Percentiles rank a stretch among this genome's conserved stretches.
Evolutionary conservation across 2,329 filamentous ascomycete genomes (phyloP).

Genomic region (Venturia asperata): DNA sequence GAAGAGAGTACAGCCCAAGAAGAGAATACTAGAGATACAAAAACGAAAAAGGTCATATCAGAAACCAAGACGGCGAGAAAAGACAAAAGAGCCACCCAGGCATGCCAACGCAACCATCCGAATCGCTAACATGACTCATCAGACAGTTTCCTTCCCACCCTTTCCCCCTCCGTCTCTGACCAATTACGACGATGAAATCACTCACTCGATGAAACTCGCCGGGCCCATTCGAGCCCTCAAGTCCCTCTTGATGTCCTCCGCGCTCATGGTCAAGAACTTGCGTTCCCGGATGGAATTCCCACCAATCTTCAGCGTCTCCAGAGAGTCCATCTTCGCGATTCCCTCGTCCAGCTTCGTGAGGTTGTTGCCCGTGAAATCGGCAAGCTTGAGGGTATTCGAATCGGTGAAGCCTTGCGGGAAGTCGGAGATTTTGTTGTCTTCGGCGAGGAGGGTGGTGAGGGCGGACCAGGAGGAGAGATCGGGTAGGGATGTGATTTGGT

Average conservation of each 20-base stretch:
- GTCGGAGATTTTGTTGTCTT: constrained; percentile 70
- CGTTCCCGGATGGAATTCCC: constrained; percentile 90
- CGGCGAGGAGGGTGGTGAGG: constrained; percentile 65
- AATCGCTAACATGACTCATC: constrained; percentile 14
- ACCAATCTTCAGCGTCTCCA: constrained; percentile 67
- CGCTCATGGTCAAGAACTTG: constrained; percentile 73
- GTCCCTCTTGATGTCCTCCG: constrained; percentile 71
- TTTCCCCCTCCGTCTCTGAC: neutral
- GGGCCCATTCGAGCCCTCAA: constrained; percentile 61
- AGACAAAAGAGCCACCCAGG: neutral
- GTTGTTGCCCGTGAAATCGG: constrained; percentile 80
- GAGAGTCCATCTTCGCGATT: constrained; percentile 69
- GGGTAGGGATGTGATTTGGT: constrained; percentile 67
- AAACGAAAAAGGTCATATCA: neutral
- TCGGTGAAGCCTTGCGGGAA: constrained; percentile 70
- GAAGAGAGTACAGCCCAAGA: too few species aligned
- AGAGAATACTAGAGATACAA: neutral
- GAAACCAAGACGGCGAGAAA: neutral
- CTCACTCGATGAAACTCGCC: neutral
- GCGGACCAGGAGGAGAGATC: constrained; percentile 66
- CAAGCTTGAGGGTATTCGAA: constrained; percentile 62
- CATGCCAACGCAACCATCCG: too few species aligned
- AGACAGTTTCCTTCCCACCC: neutral
- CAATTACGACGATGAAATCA: neutral
- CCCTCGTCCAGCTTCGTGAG: constrained; percentile 67